phyloP scores from a whole-genome alignment of 768 basidiomycete species.

The Obba rivulosa region DNA sequence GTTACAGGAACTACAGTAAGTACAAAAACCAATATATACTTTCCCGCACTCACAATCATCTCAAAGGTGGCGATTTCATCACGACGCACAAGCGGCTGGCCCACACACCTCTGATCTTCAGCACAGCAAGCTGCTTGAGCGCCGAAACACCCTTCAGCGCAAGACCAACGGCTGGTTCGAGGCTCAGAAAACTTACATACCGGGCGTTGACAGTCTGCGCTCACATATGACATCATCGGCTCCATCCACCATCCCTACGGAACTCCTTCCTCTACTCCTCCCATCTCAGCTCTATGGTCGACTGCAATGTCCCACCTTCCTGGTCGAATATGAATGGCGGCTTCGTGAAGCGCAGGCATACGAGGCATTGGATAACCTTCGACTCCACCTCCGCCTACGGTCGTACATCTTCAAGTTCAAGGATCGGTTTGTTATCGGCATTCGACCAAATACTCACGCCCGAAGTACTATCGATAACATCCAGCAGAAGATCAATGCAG shows the following conservation, averaged over 20 bases:
- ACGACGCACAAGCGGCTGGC: neutral
- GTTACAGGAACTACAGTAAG: no score
- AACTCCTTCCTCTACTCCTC: constrained; percentile 1
- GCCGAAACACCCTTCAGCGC: neutral
- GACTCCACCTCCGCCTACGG: neutral
- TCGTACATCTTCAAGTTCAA: constrained; percentile 2
- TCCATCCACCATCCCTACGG: neutral
- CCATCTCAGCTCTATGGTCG: neutral
- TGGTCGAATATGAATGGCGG: neutral
- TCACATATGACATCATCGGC: no score
- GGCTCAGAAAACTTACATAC: neutral
- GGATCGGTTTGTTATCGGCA: neutral
- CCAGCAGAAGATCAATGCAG: neutral
- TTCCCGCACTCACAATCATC: no score
- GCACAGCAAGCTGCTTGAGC: neutral
- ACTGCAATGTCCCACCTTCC: neutral
- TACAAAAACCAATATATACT: no score
- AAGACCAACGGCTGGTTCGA: neutral
- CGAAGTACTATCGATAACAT: neutral
- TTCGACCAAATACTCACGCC: constrained; percentile 2
- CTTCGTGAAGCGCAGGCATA: constrained; percentile 2
- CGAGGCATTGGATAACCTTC: constrained; percentile 4
- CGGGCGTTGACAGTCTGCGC: neutral
- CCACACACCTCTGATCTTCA: neutral
- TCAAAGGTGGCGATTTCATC: neutral